Evolutionary conservation across 2,329 filamentous ascomycete genomes (phyloP).

Genomic region (Coniella vitis): DNA sequence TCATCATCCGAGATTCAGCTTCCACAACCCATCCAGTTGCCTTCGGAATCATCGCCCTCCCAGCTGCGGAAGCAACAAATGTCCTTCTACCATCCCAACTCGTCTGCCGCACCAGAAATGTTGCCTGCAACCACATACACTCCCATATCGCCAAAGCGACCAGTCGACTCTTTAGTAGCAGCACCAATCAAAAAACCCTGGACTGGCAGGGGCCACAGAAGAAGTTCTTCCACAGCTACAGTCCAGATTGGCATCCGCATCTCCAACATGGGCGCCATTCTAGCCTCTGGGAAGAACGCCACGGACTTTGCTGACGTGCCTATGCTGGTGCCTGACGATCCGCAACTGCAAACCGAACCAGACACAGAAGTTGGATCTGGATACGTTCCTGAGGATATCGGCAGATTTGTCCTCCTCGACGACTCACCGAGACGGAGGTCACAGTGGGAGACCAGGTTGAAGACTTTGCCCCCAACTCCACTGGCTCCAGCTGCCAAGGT

Average conservation of each 20-base stretch:
- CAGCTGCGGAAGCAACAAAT: conserved; percentile 33
- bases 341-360: conserved; percentile 15
- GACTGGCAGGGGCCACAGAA: conserved; percentile 38
- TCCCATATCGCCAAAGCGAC: conserved; percentile 18
- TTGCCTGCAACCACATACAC: conserved; percentile 44
- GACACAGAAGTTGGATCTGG: conserved; percentile 3
- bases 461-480: conserved; percentile 33
- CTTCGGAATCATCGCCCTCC: conserved; percentile 18
- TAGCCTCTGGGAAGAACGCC: conserved; percentile 25
- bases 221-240: conserved; percentile 60
- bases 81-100: conserved; percentile 31
- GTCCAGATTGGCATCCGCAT: conserved; percentile 66
- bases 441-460: conserved; percentile 29
- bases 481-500: conserved; percentile 4
- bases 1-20: conserved; percentile 18
- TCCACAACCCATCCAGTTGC: conserved; percentile 25
- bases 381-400: not conserved
- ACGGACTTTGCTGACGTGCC: conserved; percentile 21
- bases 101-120: conserved; percentile 26
- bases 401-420: conserved; percentile 16
- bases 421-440: conserved; percentile 21
- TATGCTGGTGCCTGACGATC: not conserved
- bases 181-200: conserved; percentile 38
- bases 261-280: conserved; percentile 50
- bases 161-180: conserved; percentile 30